These are phyloP conservation scores for Hippophae gyantsensis DNA, from an alignment of 306 rosid genomes.

Conservation along the genomic window DNA sequence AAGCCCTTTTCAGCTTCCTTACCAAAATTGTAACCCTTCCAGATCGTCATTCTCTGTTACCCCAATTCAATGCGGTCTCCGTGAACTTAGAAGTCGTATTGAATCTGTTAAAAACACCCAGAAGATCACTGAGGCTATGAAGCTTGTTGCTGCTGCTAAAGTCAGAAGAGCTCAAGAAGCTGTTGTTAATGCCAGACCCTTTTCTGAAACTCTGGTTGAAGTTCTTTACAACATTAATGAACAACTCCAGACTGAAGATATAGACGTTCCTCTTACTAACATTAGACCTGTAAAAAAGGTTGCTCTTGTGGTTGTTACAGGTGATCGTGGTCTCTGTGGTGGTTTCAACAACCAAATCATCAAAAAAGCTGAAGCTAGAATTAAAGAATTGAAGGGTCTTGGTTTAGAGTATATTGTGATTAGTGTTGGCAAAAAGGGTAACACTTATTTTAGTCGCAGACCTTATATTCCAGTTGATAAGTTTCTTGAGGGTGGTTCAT, in stretches of 20 bases:
- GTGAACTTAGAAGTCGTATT: slow-evolving; percentile 69
- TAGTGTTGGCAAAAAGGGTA: slow-evolving; percentile 85
- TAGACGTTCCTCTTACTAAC: slow-evolving; percentile 62
- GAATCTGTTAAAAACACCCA: slow-evolving; percentile 73
- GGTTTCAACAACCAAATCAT: slow-evolving; percentile 51
- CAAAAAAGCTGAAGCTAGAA: slow-evolving; percentile 63
- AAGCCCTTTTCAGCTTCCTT: slow-evolving; percentile 59
- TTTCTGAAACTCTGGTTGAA: slow-evolving; percentile 76
- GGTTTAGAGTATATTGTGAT: slow-evolving; percentile 52
- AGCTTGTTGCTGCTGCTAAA: slow-evolving; percentile 91
- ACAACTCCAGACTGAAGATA: slow-evolving; percentile 74
- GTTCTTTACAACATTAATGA: slow-evolving; percentile 90
- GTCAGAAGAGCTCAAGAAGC: slow-evolving; percentile 96
- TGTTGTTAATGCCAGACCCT: slow-evolving; percentile 80
- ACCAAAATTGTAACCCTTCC: slow-evolving; percentile 33
- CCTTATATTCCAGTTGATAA: slow-evolving; percentile 77
- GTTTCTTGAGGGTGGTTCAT: slow-evolving; percentile 49
- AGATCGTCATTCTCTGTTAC: slow-evolving; percentile 21
- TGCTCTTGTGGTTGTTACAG: slow-evolving; percentile 69
- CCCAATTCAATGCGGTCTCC: slow-evolving; percentile 54
- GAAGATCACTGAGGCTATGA: slow-evolving; percentile 94
- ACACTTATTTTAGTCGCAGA: slow-evolving; percentile 56
- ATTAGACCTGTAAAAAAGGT: slow-evolving; percentile 72
- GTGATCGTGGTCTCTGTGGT: slow-evolving; percentile 88
- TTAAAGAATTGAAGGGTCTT: slow-evolving; percentile 51